Base-by-base conservation (phyloP, 495 filamentous ascomycete species). In the Pyrenula aspistea region DNA sequence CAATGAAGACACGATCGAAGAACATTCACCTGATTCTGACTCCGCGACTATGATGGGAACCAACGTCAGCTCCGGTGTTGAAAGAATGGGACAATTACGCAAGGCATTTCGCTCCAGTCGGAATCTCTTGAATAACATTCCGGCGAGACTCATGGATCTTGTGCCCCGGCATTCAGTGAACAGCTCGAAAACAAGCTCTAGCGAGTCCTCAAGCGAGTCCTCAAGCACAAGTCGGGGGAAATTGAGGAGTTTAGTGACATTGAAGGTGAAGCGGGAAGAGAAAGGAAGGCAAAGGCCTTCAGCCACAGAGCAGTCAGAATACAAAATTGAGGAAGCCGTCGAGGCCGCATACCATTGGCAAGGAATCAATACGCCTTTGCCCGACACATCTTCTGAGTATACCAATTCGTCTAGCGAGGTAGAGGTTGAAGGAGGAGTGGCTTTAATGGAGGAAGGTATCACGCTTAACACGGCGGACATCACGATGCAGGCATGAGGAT, bases 361-460 rank as follows among this genome's bases (percentile, higher is more conserved):
- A 10, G 50, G 8, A 52, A 24, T 24, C 22, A 52, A 52, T 19
- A 52, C 50, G 19, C 50, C 50, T 4, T 19, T 52, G n/a, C 50
- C 50, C 19, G 19, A 24, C 8, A 4, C 50, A 10, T 52, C 50
- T 8, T 20, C n/a, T 20, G n/a, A 20, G 12, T 60, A 58, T 21
- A 23, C 10, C 2, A 8, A n/a, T 22, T 23, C 25, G 31, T 23
- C 22, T 2, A 56, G 60, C 10, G 54, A 63, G n/a, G 54, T 77
- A 2, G 74, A 78, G 36, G 72, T 78, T 2, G 58, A 68, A 10
- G 71, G 70, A 15, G 80, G 77, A 1, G 64, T 85, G n/a, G 80
- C 81, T 52, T 56, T 84, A 42, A 79, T 74, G 21, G 82, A 85
- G 62, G 80, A 85, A 62, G 75, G 72, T 25, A 74, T 78, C 36